phyloP scores from a whole-genome alignment of 495 filamentous ascomycete species.

The Trichoderma reesei region DNA sequence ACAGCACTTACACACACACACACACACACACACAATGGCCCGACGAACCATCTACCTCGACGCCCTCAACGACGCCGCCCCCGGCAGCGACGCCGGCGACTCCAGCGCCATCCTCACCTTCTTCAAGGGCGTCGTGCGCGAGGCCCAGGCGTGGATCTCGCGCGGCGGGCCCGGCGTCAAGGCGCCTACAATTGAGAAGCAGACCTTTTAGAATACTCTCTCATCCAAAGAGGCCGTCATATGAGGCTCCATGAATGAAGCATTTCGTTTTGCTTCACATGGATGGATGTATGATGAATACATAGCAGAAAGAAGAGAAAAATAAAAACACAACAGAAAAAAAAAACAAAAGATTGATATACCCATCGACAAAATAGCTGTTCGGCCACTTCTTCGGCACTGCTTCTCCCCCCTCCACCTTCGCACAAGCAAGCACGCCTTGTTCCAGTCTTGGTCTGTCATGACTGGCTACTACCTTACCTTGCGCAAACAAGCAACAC shows the following conservation, averaged over 20 bases:
- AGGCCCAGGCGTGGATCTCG: not conserved
- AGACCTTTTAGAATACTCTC: not conserved
- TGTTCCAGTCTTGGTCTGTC: too few relatives aligned
- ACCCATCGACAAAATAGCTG: too few relatives aligned
- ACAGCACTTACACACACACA: not conserved
- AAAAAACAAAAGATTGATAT: too few relatives aligned
- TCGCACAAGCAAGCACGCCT: not conserved
- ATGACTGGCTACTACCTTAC: too few relatives aligned
- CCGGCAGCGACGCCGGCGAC: not conserved
- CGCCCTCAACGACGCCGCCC: not conserved
- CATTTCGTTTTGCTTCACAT: too few relatives aligned
- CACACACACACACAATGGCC: not conserved
- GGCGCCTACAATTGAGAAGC: constrained; percentile 3
- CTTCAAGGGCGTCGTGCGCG: not conserved
- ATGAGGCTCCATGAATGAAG: too few relatives aligned
- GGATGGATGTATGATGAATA: too few relatives aligned
- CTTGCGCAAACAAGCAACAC: too few relatives aligned
- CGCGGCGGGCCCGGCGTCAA: not conserved
- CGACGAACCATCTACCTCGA: constrained; percentile 8
- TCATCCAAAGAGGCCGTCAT: too few relatives aligned
- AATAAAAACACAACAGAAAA: too few relatives aligned
- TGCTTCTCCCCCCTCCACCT: not conserved
- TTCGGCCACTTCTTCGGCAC: too few relatives aligned
- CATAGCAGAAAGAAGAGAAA: not conserved
- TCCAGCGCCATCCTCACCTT: not conserved